Base-by-base conservation (phyloP, 2,329 filamentous ascomycete species). In the Xylaria sp. region DNA sequence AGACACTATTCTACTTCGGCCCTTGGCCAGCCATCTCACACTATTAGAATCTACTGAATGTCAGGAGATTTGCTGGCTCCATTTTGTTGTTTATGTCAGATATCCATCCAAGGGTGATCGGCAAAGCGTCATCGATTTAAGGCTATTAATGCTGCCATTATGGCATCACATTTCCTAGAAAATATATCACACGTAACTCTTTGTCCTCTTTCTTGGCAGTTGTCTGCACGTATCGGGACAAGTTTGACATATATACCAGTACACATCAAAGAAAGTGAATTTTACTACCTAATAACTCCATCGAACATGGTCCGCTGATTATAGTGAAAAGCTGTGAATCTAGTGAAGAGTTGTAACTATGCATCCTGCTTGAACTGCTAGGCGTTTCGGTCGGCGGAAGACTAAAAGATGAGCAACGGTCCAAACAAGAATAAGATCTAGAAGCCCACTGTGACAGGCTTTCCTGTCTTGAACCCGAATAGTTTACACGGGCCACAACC, bases 391-490 rank as follows among this genome's bases (percentile, higher is more conserved):
- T 53, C 31, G 65, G 20, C 28, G 10, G 68, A 74, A 73, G 69
- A 75, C 76, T 77, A 77, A 65, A 77, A 74, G 68, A 79, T 79
- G 74, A 78, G 77, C 74, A 72, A 69, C 71, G 63, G 67, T 72
- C 71, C 70, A 66, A 71, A 71, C 63, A 57, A 71, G 59, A 72
- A 73, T 69, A 66, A 62, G 66, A 73, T 74, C 46, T 59, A 64
- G 49, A 71, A 64, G 57, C 62, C 71, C 66, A 70, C 59, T 40
- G 49, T 49, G 54, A 66, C 59, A 66, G 66, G 70, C 36, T 33
- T 20, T 13, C 56, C 56, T 70, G 31, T 51, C 44, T 66, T 20
- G 15, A 48, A 60, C 67, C 67, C 23, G 40, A 53, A 63, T 36
- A 51, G 23, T 31, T 58, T 62, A 63, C 33, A 40, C 26, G 36